Conservation (phyloP, 2,329 filamentous ascomycete genomes). For the Cyphellophora europaea region DNA sequence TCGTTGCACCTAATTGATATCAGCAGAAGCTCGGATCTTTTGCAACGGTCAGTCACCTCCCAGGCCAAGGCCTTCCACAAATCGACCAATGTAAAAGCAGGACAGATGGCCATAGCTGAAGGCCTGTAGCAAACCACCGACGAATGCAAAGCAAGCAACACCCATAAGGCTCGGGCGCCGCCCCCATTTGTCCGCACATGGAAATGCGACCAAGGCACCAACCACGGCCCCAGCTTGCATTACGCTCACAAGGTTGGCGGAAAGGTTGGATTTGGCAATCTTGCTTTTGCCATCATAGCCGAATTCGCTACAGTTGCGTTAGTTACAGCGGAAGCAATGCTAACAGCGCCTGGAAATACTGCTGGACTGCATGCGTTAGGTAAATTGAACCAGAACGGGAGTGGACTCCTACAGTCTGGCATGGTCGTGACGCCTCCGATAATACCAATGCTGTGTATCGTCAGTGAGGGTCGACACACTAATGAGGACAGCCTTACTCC, state of each 20-base stretch:
- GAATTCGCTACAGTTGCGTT: no score
- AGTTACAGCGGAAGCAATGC: no score
- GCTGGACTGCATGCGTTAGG: slow-evolving; percentile 4
- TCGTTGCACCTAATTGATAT: slow-evolving; percentile 41
- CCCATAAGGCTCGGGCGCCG: slow-evolving; percentile 47
- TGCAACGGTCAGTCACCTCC: no score
- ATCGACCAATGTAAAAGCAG: slow-evolving; percentile 57
- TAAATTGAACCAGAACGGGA: neutral
- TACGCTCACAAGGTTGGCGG: slow-evolving; percentile 62
- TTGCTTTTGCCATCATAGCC: no score
- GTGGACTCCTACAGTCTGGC: neutral
- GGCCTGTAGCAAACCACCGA: slow-evolving; percentile 58
- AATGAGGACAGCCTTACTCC: slow-evolving; percentile 57
- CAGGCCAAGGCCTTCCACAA: slow-evolving; percentile 44
- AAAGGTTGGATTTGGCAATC: slow-evolving; percentile 44
- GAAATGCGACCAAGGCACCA: slow-evolving; percentile 46
- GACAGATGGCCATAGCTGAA: slow-evolving; percentile 50
- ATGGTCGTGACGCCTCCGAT: neutral
- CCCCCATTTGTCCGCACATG: slow-evolving; percentile 38
- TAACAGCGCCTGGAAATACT: slow-evolving; percentile 27
- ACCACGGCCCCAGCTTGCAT: slow-evolving; percentile 61
- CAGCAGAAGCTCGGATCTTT: no score
- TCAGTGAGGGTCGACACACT: slow-evolving; percentile 54
- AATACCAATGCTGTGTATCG: slow-evolving; percentile 41
- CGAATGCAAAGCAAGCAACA: slow-evolving; percentile 46